Base-by-base conservation (phyloP, 306 rosid genomes). In the Trifolium dubium region DNA sequence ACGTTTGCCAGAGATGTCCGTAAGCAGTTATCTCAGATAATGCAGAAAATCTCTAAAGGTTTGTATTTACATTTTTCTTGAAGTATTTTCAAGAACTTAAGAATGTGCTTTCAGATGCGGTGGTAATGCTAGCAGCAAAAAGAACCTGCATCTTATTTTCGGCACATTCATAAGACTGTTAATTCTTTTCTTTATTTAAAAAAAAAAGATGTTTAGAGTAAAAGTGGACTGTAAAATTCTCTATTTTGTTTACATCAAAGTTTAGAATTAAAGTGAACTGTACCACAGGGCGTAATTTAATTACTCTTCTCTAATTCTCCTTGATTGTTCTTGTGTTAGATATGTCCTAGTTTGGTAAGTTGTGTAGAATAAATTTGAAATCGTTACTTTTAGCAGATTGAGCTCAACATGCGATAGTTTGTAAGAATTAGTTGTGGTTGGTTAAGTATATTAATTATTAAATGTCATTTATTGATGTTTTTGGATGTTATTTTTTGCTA, bases 31-130 rank as follows among this genome's bases (percentile, higher is more conserved):
- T 79, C 89, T 67, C 97, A 92, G 60, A 94, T 94, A 69, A 88
- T 89, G 96, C 92, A 87, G 88, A 89, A 94, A 77, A 79, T 89
- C 64, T 85, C 95, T 2, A 92, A 86, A 59, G 99, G 99, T 92
- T 69, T 73, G 96, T 84, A 50, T 67, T 80, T 63, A 8, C 56
- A 64, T 69, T 34, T 32, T 60, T 66, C 71, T 75, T 30, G 13
- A 75, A 29, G 60, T 77, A 62, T 44, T 69, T 70, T 46, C 75
- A 35, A 47, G 39, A 67, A 79, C 49, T 74, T 67, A 62, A 28
- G 55, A 60, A 56, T 61, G 72, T 39, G 35, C 41, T 79, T 58
- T 73, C n/a, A 12, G 67, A 60, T 56, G 71, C 46, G 29, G 2
- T 49, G 67, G 32, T 58, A 28, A 56, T 74, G 67, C 46, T 40